Base-by-base conservation (phyloP, 257 asterid genomes). In the Sherardia arvensis region DNA sequence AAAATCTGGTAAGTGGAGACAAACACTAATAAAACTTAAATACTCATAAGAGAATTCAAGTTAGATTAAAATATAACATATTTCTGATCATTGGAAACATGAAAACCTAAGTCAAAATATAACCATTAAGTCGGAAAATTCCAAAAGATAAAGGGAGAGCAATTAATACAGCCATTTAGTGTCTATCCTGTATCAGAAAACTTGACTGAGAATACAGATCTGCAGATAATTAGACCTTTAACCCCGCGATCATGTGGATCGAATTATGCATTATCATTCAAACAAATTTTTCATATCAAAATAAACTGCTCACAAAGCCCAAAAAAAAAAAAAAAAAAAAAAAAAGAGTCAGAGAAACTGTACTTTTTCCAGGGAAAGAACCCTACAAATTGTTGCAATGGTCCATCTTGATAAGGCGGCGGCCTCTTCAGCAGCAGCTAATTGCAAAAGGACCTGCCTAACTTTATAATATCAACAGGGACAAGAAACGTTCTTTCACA, bases 351-450 rank as follows among this genome's bases (percentile, higher is more conserved):
- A 33, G 56, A 68, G 38, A 59, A 54, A 62, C 53, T 57, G 80
- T 86, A 91, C 98, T 20, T 67, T 88, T 73, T 88, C 94, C 75
- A 88, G 91, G 69, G 98, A 83, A 81, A 91, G 95, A 71, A 83
- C 84, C 65, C 96, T 94, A 69, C 98, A 91, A 67, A 77, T 74
- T 62, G 98, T 78, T 67, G 95, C 84, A 7, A 85, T 82, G 70
- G 98, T 81, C 98, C 98, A 91, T 33, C 77, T 54, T 67, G 98
- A 86, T 74, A 91, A 83, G 55, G 92, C 81, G 79, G 59, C 78
- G 76, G 98, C 98, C 84, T 88, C 98, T 85, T 91, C 98, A 1
- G 89, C 96, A 74, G 76, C 73, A 64, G 89, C 88, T 75, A 91
- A 70, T 73, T 76, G 84, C 69, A 83, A 68, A 73, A 73, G 77